A percentile compares a stretch with the other conserved stretches of the same genome.
Evolutionary conservation across 2,329 filamentous ascomycete genomes (phyloP).

Genomic region (Ascochyta pisi): DNA sequence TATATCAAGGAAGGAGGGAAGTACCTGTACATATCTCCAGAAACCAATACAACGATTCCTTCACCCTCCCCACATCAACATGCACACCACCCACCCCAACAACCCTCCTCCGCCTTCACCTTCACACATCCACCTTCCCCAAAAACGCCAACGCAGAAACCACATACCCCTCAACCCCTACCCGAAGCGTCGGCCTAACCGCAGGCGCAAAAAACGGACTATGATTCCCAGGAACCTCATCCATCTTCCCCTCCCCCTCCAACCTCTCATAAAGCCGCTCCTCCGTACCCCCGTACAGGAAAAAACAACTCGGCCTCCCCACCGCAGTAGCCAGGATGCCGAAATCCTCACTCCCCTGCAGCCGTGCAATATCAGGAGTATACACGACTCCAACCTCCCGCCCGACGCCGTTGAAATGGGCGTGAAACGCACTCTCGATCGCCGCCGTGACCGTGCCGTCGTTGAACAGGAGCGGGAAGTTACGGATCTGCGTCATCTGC

Average conservation of each 20-base stretch:
- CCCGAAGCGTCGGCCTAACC: conserved; percentile 64
- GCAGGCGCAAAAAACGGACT: conserved; percentile 65
- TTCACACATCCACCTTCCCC: conserved; percentile 17
- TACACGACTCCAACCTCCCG: conserved; percentile 31
- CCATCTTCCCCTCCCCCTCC: conserved; percentile 54
- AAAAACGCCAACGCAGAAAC: conserved; percentile 59
- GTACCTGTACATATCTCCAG: background rate
- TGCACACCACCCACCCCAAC: too few species aligned
- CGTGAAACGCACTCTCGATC: conserved; percentile 54
- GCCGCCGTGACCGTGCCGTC: conserved; percentile 53
- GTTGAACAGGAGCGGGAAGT: conserved; percentile 61
- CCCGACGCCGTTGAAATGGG: conserved; percentile 51
- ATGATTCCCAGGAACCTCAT: conserved; percentile 66
- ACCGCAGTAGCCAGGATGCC: conserved; percentile 60
- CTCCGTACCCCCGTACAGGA: conserved; percentile 63
- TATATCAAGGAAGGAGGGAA: background rate
- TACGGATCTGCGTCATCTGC: conserved; percentile 47
- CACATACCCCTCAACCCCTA: conserved; percentile 59
- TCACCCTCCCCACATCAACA: too few species aligned
- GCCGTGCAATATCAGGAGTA: conserved; percentile 49
- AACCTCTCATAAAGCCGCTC: conserved; percentile 58
- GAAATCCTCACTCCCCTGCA: conserved; percentile 65
- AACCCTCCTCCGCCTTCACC: too few species aligned
- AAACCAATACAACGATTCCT: conserved; percentile 1
- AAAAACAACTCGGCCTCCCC: conserved; percentile 61